These are phyloP conservation scores for Colletotrichum gigasporum DNA, from an alignment of 2,329 filamentous ascomycete species.

Conservation along the genomic window DNA sequence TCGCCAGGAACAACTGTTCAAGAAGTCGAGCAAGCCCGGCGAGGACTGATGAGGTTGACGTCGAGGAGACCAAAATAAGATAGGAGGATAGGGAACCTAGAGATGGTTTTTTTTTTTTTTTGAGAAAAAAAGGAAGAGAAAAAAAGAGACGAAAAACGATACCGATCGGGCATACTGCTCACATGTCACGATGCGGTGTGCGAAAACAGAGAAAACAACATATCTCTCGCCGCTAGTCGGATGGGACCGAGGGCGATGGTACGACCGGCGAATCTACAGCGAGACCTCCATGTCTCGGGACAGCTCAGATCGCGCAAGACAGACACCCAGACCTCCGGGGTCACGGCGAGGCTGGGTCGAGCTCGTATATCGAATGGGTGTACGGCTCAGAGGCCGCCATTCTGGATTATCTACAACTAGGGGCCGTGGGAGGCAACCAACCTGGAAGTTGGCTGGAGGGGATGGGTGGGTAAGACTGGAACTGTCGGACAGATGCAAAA, in stretches of 20 bases:
- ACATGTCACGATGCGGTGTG: conserved; percentile 2
- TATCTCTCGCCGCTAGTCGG: neutral
- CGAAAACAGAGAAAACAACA: neutral
- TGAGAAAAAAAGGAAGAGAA: neutral
- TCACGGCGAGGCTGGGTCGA: neutral
- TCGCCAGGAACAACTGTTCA: conserved; percentile 11
- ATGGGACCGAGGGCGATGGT: neutral
- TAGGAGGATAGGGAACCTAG: neutral
- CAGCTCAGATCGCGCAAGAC: conserved; percentile 22
- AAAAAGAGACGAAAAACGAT: neutral
- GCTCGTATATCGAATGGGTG: neutral
- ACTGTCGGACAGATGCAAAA: neutral
- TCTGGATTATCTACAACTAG: no score
- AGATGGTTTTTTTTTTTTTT: no score
- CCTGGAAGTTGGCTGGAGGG: neutral
- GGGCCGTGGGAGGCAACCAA: neutral
- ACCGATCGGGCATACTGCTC: neutral
- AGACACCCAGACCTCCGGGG: conserved; percentile 5
- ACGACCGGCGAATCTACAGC: neutral
- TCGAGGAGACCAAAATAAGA: neutral
- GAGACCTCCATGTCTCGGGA: conserved; percentile 9
- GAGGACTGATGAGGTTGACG: neutral
- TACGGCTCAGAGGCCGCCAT: neutral
- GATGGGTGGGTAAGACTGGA: conserved; percentile 8
- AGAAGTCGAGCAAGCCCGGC: conserved; percentile 11